phyloP scores from a whole-genome alignment of 2,329 filamentous ascomycete genomes.

The Aspergillus awamori region DNA sequence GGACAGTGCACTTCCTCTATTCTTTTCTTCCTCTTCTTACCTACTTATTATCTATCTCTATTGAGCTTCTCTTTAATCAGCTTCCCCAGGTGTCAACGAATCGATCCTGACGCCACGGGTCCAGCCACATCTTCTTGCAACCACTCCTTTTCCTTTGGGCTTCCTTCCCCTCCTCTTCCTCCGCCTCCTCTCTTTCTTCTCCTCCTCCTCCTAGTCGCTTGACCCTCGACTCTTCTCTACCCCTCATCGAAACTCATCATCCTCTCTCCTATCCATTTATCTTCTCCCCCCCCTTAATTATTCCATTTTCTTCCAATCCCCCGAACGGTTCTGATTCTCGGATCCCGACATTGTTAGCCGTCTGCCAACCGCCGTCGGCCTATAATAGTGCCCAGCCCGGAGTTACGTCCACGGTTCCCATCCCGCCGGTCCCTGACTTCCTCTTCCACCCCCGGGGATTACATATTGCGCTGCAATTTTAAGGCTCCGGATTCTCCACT shows the following conservation, averaged over 20 bases:
- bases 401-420: constrained; percentile 27
- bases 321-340: not conserved
- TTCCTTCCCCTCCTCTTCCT: constrained; percentile 12
- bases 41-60: constrained; percentile 3
- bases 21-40: constrained; percentile 16
- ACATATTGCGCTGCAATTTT: constrained; percentile 16
- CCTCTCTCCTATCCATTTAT: constrained; percentile 2
- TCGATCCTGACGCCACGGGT: constrained; percentile 9
- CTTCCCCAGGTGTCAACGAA: constrained; percentile 1
- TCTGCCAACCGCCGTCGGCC: constrained; percentile 5
- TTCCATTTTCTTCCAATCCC: not conserved
- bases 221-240: not conserved
- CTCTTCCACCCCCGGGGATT: constrained; percentile 20
- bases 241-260: constrained; percentile 4
- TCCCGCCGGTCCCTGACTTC: constrained; percentile 16
- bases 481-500: constrained; percentile 21
- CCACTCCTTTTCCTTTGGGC: constrained; percentile 14
- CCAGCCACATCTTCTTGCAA: constrained; percentile 13
- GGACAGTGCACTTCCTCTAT: constrained; percentile 11
- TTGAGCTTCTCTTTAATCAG: not conserved
- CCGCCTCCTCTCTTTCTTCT: constrained; percentile 6
- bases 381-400: constrained; percentile 9
- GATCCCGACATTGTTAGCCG: not conserved
- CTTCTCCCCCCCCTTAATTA: not conserved
- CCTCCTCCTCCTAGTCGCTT: constrained; percentile 6